Base-by-base conservation (phyloP, 306 rosid species). In the Vigna trinervia region DNA sequence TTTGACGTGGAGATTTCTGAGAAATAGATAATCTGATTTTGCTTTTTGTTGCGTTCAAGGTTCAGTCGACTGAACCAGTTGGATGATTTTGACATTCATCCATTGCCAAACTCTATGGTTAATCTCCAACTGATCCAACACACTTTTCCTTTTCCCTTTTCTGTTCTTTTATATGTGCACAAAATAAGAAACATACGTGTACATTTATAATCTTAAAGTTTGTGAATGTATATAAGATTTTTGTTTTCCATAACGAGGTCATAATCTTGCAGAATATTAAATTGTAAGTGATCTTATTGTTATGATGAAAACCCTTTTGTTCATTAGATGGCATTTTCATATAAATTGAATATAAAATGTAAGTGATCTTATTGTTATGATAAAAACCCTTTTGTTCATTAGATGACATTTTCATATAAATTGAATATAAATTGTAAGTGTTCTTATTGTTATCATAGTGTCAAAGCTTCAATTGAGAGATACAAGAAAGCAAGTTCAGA, bases 401-500 rank as follows among this genome's bases (percentile, higher is more conserved):
- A 47, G 3, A 51, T 50, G 10, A 0, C 57, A 51, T 5, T 15
- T 2, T 51, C 59, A 36, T 28, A 3, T 28, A 28, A 2, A 2
- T 28, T 28, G 30, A 17, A 56, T 10, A 64, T 73, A 67, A 79
- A n/a, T 62, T 74, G 84, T 47, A 19, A 58, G 52, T 17, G 20
- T 20, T 19, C 17, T 34, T 81, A 22, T 45, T 51, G 54, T 65
- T 63, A 19, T 80, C 74, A 81, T 86, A 94, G 97, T 56, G 98
- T 92, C 9, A 90, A 86, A 80, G 88, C 81, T 38, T 89, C 97
- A 28, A 89, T 94, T 84, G 96, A 88, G 17, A 90, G 97, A 89
- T 94, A 94, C 93, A 94, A 92, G 86, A 92, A 90, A 80, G 95
- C 94, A 41, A 75, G 79, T 22, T 84, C 96, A 30, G 96, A 90